Conservation (phyloP, 2,329 filamentous ascomycete species). For the Phaeosphaeria sp. region DNA sequence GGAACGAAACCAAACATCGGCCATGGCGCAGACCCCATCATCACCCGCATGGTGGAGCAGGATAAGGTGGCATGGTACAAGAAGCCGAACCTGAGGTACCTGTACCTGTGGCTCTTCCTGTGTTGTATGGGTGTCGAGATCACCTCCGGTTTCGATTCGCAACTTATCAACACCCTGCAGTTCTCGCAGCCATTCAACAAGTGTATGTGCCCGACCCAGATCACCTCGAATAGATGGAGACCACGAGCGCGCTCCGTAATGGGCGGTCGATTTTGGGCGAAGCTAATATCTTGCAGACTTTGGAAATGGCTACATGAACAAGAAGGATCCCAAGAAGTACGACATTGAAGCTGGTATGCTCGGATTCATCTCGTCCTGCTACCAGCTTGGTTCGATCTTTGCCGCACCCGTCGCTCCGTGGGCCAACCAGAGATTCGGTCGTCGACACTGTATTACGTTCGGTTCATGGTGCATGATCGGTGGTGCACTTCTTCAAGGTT, state of each 20-base stretch:
- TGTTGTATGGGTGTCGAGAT: conserved; percentile 49
- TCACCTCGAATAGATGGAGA: no score
- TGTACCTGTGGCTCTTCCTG: conserved; percentile 48
- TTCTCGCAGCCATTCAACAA: conserved; percentile 43
- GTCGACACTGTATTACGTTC: conserved; percentile 63
- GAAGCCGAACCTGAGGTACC: conserved; percentile 47
- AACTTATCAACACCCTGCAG: conserved; percentile 47
- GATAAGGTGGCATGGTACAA: conserved; percentile 54
- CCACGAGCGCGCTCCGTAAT: no score
- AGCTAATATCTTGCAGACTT: conserved; percentile 25
- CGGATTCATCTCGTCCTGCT: conserved; percentile 45
- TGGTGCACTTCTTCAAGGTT: conserved; percentile 65
- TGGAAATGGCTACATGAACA: conserved; percentile 31
- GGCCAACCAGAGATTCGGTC: conserved; percentile 54
- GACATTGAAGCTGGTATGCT: conserved; percentile 35
- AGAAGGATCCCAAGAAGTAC: conserved; percentile 14
- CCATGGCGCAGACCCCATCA: conserved; percentile 46
- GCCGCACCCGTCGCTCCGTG: conserved; percentile 43
- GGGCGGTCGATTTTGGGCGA: no score
- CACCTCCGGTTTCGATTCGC: conserved; percentile 48
- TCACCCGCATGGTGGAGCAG: conserved; percentile 51
- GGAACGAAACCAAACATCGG: conserved; percentile 13
- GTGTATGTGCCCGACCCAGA: conserved; percentile 22
- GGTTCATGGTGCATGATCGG: conserved; percentile 65
- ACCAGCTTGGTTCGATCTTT: conserved; percentile 44